Evolutionary conservation across 495 filamentous ascomycete species (phyloP).

Genomic region (Lichina pygmaea): DNA sequence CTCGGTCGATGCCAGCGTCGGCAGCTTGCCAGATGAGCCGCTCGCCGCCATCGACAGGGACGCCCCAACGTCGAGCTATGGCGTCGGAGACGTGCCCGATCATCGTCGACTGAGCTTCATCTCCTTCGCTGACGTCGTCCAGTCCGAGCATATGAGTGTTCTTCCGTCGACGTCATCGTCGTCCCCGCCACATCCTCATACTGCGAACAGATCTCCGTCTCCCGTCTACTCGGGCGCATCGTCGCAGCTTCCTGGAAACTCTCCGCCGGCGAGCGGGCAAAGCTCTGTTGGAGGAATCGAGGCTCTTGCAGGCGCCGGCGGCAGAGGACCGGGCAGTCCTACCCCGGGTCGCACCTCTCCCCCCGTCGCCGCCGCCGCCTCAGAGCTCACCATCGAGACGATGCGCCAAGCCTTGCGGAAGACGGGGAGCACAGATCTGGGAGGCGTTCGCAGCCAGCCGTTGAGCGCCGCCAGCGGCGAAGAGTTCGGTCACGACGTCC

Average conservation of each 20-base stretch:
- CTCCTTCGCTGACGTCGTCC: slow-evolving; percentile 85
- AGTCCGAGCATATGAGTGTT: slow-evolving; percentile 43
- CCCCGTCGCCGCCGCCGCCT: slow-evolving; percentile 10
- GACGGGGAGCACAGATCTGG: slow-evolving; percentile 59
- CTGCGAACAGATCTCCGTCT: slow-evolving; percentile 38
- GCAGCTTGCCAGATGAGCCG: slow-evolving; percentile 28
- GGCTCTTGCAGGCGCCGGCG: slow-evolving; percentile 20
- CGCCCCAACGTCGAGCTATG: slow-evolving; percentile 39
- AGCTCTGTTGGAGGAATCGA: slow-evolving; percentile 39
- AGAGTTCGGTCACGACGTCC: not conserved
- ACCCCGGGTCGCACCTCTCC: slow-evolving; percentile 2
- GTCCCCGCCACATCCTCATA: slow-evolving; percentile 8
- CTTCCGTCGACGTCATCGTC: slow-evolving; percentile 14
- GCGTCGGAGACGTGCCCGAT: slow-evolving; percentile 43
- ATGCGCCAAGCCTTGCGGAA: slow-evolving; percentile 68
- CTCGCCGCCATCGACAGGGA: slow-evolving; percentile 22
- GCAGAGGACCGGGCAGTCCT: slow-evolving; percentile 16
- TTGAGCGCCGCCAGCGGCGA: slow-evolving; percentile 22
- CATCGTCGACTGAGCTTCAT: slow-evolving; percentile 74
- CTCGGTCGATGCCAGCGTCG: slow-evolving; percentile 11
- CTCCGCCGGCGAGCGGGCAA: slow-evolving; percentile 40
- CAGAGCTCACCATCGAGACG: slow-evolving; percentile 61
- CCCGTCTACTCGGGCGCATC: slow-evolving; percentile 45
- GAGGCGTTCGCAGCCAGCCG: slow-evolving; percentile 29
- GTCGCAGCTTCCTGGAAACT: slow-evolving; percentile 30